Conservation (phyloP, 2,329 filamentous ascomycete genomes). For the Myriosclerotinia scirpicola region DNA sequence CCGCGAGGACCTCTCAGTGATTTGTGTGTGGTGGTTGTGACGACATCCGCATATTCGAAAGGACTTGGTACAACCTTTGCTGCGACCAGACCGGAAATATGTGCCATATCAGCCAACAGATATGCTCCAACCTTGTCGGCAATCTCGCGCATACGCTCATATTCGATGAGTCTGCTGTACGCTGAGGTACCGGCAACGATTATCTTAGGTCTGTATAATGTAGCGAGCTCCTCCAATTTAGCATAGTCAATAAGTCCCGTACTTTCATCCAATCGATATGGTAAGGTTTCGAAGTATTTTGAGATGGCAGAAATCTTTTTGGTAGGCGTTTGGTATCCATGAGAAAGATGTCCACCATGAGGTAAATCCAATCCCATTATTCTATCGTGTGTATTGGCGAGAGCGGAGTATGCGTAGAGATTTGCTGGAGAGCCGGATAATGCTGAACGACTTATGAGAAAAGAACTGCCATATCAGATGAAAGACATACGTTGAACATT, state of each 20-base stretch:
- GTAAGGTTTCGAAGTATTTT: slow-evolving; percentile 98
- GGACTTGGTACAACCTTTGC: slow-evolving; percentile 89
- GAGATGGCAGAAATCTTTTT: slow-evolving; percentile 98
- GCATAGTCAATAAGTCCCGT: slow-evolving; percentile 96
- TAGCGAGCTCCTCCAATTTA: slow-evolving; percentile 81
- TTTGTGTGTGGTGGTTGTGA: slow-evolving; percentile 99
- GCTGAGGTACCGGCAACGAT: slow-evolving; percentile 93
- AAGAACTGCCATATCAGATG: slow-evolving; percentile 2
- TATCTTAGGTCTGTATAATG: slow-evolving; percentile 90
- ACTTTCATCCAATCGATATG: slow-evolving; percentile 85
- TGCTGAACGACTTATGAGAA: slow-evolving; percentile 35
- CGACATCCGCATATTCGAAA: slow-evolving; percentile 89
- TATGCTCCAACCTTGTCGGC: slow-evolving; percentile 91
- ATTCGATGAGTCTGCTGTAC: slow-evolving; percentile 95
- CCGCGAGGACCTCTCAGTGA: slow-evolving; percentile 95
- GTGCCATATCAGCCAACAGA: slow-evolving; percentile 92
- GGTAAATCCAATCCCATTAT: slow-evolving; percentile 97
- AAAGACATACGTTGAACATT: slow-evolving; percentile 77
- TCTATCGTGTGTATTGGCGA: slow-evolving; percentile 89
- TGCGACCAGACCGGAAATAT: slow-evolving; percentile 92
- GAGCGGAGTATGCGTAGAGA: slow-evolving; percentile 83
- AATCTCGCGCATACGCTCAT: slow-evolving; percentile 86
- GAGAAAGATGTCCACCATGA: slow-evolving; percentile 92
- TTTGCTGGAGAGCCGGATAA: slow-evolving; percentile 64
- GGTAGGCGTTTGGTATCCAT: slow-evolving; percentile 93